These are phyloP conservation scores for Boletales sp. DNA, from an alignment of 768 basidiomycete species.

Conservation along the genomic window DNA sequence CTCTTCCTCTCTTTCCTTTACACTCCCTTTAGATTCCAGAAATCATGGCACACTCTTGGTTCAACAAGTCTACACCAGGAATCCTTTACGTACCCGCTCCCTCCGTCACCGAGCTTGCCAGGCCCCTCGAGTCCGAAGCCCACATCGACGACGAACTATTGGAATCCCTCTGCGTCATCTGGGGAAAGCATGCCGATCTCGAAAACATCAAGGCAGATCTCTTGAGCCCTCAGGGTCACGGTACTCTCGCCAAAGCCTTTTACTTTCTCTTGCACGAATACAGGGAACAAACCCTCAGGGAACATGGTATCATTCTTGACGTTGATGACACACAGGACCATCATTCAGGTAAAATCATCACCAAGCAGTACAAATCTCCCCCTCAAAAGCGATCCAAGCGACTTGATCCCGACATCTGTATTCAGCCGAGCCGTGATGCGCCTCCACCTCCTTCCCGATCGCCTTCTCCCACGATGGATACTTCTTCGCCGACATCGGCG, in stretches of 20 bases:
- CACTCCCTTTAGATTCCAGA: conserved; percentile 65
- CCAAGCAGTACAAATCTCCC: conserved; percentile 42
- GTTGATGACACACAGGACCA: conserved; percentile 19
- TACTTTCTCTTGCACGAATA: conserved; percentile 81
- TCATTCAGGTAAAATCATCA: conserved; percentile 30
- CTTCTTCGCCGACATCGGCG: conserved; percentile 16
- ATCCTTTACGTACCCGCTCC: conserved; percentile 52
- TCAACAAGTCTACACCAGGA: conserved; percentile 48
- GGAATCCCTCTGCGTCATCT: conserved; percentile 75
- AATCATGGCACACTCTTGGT: conserved; percentile 85
- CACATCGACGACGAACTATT: conserved; percentile 78
- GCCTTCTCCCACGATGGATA: conserved; percentile 23
- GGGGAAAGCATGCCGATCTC: conserved; percentile 68
- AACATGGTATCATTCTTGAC: conserved; percentile 46
- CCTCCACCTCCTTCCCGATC: conserved; percentile 28
- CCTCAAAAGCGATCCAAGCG: conserved; percentile 29
- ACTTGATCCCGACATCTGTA: conserved; percentile 8
- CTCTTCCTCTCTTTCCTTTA: conserved; percentile 1
- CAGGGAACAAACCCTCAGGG: conserved; percentile 59
- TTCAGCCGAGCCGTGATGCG: conserved; percentile 18
- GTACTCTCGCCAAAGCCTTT: conserved; percentile 81
- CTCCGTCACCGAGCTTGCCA: conserved; percentile 63
- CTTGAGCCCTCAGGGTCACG: conserved; percentile 63
- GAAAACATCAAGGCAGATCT: conserved; percentile 61
- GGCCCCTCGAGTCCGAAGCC: conserved; percentile 61